Percentiles rank a stretch among this genome's conserved stretches.
phyloP scores from a whole-genome alignment of 2,329 filamentous ascomycete genomes.

The Trichoderma asperellum region DNA sequence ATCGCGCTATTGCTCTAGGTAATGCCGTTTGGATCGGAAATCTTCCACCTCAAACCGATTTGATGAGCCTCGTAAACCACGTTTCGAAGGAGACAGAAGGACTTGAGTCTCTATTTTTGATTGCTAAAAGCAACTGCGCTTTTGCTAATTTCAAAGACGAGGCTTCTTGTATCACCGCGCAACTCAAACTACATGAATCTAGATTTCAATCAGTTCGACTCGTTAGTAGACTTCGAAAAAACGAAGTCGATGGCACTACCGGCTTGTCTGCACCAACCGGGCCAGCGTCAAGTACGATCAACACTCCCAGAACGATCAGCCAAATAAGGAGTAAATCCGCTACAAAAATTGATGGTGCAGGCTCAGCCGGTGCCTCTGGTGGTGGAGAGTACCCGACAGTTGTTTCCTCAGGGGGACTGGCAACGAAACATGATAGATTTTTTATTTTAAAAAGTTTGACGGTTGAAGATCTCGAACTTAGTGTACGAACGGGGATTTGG shows the following conservation, averaged over 20 bases:
- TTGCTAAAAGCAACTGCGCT: conserved; percentile 95
- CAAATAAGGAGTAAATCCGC: conserved; percentile 26
- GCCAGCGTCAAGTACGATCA: conserved; percentile 50
- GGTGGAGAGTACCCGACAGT: not conserved
- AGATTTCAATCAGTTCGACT: conserved; percentile 83
- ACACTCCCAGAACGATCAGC: conserved; percentile 29
- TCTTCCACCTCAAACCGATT: conserved; percentile 77
- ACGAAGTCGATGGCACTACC: conserved; percentile 48
- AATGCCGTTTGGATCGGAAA: conserved; percentile 97
- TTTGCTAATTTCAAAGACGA: conserved; percentile 95
- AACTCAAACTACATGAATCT: conserved; percentile 86
- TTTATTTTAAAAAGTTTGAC: conserved; percentile 95
- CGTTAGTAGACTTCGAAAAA: conserved; percentile 78
- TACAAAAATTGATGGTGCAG: not conserved
- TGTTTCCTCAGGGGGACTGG: not conserved
- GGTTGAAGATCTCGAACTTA: conserved; percentile 84
- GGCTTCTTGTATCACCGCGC: conserved; percentile 71
- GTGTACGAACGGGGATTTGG: conserved; percentile 87
- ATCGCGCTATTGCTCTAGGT: conserved; percentile 49
- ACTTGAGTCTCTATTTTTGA: conserved; percentile 88
- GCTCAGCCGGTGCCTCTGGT: not conserved
- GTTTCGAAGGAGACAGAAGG: conserved; percentile 79
- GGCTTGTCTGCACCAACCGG: conserved; percentile 59
- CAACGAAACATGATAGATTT: conserved; percentile 67
- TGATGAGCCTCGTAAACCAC: conserved; percentile 86